Percentiles rank a stretch among this genome's conserved stretches.
These are phyloP conservation scores for Pseudogymnoascus sp. DNA, from an alignment of 2,329 filamentous ascomycete species.

Conservation along the genomic window DNA sequence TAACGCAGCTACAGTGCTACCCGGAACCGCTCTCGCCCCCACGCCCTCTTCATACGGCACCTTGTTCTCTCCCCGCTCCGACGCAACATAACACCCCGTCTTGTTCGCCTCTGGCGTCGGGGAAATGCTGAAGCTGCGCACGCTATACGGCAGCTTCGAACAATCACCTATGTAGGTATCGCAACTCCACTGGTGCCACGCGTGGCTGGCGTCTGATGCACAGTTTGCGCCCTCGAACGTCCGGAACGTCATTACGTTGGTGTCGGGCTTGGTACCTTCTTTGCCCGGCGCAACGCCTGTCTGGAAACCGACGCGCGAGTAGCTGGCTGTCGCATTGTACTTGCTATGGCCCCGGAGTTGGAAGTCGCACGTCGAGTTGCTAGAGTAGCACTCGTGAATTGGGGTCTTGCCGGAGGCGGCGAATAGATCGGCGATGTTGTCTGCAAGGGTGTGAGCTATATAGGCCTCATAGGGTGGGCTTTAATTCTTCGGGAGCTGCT, in stretches of 20 bases:
- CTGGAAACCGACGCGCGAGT: not conserved
- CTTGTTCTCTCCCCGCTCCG: not conserved
- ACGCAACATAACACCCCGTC: not conserved
- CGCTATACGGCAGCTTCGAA: not conserved
- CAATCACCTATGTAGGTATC: not conserved
- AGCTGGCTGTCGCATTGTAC: not conserved
- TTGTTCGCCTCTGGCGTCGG: not conserved
- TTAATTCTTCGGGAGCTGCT: not conserved
- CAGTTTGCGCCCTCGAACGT: not conserved
- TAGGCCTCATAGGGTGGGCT: not conserved
- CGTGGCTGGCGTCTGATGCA: not conserved
- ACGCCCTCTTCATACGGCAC: not conserved
- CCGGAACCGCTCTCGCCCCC: not conserved
- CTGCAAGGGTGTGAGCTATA: not conserved
- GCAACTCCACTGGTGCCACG: not conserved
- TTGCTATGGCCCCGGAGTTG: not conserved
- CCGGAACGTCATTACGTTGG: not conserved
- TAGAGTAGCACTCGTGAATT: not conserved
- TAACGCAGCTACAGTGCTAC: not conserved
- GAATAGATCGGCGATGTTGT: not conserved
- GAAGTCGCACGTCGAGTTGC: not conserved
- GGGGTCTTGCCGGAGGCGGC: not conserved
- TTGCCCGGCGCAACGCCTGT: not conserved
- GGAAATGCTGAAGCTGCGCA: not conserved
- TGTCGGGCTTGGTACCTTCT: not conserved